Evolutionary conservation across 2,329 filamentous ascomycete species (phyloP), one percentile per base, ranked within the genome.

Genomic region (Scedosporium boydii): DNA sequence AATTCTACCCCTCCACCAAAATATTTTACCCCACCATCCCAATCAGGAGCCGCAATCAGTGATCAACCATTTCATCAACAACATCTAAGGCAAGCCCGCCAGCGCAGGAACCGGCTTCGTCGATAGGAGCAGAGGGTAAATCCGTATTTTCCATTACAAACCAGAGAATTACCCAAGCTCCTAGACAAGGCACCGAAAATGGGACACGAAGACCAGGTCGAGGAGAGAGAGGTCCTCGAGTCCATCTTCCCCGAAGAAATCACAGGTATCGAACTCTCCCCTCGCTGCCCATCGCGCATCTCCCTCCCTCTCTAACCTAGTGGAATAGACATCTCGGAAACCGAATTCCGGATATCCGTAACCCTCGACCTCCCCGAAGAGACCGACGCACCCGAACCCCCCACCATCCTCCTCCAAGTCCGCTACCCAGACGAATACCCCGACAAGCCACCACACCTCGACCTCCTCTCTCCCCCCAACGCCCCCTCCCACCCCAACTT

Each of bases 181-280:
- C 51, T 56, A 21, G 55, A 48, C 59, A 67, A 78, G 65, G 6
- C 34, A 27, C 53, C 56, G 29, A 63, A 48, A 41, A 87, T 88
- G 86, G 85, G 85, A 59, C 82, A 78, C 73, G 93, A 98, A 81
- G 95, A 99, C 65, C 95, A 99, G 75, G 78, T 87, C 67, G 95
- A 99, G 78, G 95, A 99, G 82, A 88, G 93, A 65, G 95, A 99
- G 76, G 93, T 99, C 69, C 91, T 99, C 73, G 91, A 96, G 72
- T 97, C 93, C 65, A 99, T 99, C 72, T 99, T 98, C 69, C 92
- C 95, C 1, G 93, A 99, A 64, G 95, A 99, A 78, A 96, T 99
- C 69, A 93, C 88, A 83, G 89, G 92, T 93, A 23, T 71, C 58
- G 74, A 23, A n/a, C 26, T 12, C 10, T 9, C 55, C 16, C 38